phyloP scores from a whole-genome alignment of 2,329 filamentous ascomycete species.

The Lachnellula arida region DNA sequence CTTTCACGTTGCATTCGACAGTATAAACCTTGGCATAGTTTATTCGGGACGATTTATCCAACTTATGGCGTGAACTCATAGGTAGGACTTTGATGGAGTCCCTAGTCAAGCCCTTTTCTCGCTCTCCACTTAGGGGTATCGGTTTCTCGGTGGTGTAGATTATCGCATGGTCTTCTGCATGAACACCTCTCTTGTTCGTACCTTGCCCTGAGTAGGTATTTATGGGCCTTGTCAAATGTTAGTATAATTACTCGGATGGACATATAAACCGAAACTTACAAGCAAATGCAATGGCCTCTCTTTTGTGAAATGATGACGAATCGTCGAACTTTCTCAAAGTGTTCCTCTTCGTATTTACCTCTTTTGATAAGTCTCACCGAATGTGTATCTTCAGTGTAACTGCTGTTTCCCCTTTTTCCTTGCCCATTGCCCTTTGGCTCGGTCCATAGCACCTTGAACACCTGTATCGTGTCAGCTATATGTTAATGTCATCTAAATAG shows the following conservation, averaged over 20 bases:
- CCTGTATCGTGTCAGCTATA: not conserved
- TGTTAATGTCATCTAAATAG: not conserved
- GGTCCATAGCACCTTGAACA: conserved; percentile 8
- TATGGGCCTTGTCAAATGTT: conserved; percentile 15
- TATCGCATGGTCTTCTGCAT: conserved; percentile 14
- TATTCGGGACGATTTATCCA: conserved; percentile 11
- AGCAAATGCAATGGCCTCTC: conserved; percentile 12
- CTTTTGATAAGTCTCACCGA: not conserved
- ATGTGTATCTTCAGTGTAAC: not conserved
- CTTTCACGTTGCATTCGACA: conserved; percentile 22
- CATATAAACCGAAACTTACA: conserved; percentile 9
- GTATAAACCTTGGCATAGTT: conserved; percentile 27
- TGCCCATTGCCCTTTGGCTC: conserved; percentile 1
- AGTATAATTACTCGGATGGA: not conserved
- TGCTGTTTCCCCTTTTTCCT: not conserved
- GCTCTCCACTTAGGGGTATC: not conserved
- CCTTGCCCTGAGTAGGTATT: conserved; percentile 16
- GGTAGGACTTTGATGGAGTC: not conserved
- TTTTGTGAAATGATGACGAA: conserved; percentile 6
- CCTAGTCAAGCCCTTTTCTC: not conserved
- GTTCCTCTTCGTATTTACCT: not conserved
- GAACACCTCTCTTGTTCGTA: conserved; percentile 13
- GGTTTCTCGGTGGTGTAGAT: conserved; percentile 6
- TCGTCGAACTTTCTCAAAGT: conserved; percentile 4
- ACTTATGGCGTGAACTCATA: not conserved